Conservation (phyloP, 495 filamentous ascomycete species). For the Aspergillus bridgeri region DNA sequence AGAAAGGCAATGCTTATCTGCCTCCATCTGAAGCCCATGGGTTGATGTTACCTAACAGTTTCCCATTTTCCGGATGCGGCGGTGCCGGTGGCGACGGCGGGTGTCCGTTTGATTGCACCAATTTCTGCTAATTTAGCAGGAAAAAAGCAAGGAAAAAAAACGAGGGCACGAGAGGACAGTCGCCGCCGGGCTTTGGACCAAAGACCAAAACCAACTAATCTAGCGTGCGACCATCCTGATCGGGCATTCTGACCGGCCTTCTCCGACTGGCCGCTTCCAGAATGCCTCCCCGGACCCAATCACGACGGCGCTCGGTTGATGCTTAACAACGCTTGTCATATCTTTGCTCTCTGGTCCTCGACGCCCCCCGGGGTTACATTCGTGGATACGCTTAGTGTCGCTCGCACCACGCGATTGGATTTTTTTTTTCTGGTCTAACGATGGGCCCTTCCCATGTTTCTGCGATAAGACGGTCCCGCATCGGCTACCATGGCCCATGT, state of each 20-base stretch:
- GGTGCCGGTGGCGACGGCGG: constrained; percentile 1
- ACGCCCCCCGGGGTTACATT: constrained; percentile 35
- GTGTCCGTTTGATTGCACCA: neutral
- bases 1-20: constrained; percentile 12
- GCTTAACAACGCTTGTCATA: constrained; percentile 24
- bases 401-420: constrained; percentile 12
- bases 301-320: constrained; percentile 10
- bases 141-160: neutral
- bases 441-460: constrained; percentile 7
- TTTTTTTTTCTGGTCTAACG: constrained; percentile 6
- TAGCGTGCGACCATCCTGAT: too few species aligned
- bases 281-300: constrained; percentile 13
- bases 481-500: constrained; percentile 11
- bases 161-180: too few species aligned
- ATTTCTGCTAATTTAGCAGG: neutral
- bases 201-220: neutral
- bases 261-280: constrained; percentile 10
- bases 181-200: too few species aligned
- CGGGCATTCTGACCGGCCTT: constrained; percentile 1
- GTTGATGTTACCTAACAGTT: constrained; percentile 24
- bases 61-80: constrained; percentile 1
- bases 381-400: constrained; percentile 13
- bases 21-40: neutral
- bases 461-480: constrained; percentile 18
- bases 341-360: constrained; percentile 17